Evolutionary conservation across 2,329 filamentous ascomycete genomes (phyloP).

Genomic region (Hymenoscyphus infarciens): DNA sequence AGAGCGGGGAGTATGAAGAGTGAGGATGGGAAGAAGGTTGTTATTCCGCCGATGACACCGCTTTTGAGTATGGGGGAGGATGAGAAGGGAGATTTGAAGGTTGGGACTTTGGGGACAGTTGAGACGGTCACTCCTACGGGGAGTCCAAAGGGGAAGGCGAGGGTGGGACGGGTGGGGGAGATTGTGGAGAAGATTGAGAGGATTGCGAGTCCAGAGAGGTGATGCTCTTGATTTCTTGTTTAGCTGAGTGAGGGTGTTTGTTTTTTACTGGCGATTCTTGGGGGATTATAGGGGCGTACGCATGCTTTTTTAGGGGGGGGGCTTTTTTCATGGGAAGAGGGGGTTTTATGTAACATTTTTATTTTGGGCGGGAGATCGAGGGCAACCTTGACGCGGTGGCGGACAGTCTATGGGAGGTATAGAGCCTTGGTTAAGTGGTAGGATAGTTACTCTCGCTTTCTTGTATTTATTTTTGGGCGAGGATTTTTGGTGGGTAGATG

Average conservation of each 20-base stretch:
- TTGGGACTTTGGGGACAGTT: neutral
- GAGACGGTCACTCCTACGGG: neutral
- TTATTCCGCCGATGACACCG: neutral
- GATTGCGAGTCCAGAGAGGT: slow-evolving; percentile 15
- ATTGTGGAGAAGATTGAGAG: slow-evolving; percentile 31
- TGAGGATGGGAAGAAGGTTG: slow-evolving; percentile 8
- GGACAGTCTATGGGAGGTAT: neutral
- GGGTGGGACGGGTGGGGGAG: slow-evolving; percentile 20
- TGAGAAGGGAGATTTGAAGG: neutral
- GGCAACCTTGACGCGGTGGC: neutral
- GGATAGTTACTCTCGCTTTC: neutral
- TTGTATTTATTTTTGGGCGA: slow-evolving; percentile 4
- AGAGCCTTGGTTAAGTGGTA: neutral
- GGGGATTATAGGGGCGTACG: neutral
- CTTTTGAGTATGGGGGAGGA: neutral
- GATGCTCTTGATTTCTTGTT: neutral
- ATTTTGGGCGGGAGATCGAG: neutral
- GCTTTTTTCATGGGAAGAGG: neutral
- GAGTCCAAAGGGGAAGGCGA: slow-evolving; percentile 20
- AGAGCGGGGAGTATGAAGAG: slow-evolving; percentile 26
- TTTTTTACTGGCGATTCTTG: neutral
- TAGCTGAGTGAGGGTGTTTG: neutral
- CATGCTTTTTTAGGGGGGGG: neutral
- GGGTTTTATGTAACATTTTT: neutral
- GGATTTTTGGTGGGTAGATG: neutral